Conservation (phyloP, 345 rosid species). For the Gossypium longicalyx region DNA sequence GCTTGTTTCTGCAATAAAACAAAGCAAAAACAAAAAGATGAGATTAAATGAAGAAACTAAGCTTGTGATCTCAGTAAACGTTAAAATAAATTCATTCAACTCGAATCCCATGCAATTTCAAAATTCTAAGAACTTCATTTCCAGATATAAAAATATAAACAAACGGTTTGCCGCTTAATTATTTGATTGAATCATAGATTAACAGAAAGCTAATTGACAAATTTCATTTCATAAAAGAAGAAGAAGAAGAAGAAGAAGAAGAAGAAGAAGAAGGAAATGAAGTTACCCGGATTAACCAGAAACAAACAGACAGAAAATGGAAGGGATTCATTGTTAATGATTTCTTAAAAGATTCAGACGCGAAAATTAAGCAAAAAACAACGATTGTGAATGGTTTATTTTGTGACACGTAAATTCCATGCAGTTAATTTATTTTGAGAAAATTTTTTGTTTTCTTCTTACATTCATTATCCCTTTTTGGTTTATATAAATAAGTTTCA, state of each 20-base stretch:
- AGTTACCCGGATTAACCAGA: slow-evolving; percentile 25
- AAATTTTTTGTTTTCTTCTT: too few relatives aligned
- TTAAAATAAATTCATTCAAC: neutral
- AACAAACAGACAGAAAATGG: neutral
- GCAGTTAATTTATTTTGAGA: too few relatives aligned
- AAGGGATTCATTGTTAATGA: slow-evolving; percentile 3
- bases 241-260: neutral
- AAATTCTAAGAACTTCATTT: neutral
- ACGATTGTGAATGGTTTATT: neutral
- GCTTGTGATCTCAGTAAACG: neutral
- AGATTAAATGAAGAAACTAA: neutral
- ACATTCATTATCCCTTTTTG: neutral
- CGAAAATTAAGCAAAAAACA: neutral
- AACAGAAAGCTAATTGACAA: neutral
- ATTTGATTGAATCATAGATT: neutral
- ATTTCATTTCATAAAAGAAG: neutral
- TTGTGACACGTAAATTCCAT: neutral
- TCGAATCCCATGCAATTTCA: neutral
- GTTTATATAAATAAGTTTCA: neutral
- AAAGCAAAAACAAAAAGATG: neutral
- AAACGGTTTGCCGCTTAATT: neutral
- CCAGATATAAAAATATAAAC: neutral
- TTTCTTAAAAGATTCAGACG: neutral
- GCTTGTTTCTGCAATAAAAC: neutral
- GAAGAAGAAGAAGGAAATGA: slow-evolving; percentile 1